Percentiles rank a stretch among this genome's conserved stretches.
Conservation (phyloP, 2,329 filamentous ascomycete species). For the Cytospora piceae region DNA sequence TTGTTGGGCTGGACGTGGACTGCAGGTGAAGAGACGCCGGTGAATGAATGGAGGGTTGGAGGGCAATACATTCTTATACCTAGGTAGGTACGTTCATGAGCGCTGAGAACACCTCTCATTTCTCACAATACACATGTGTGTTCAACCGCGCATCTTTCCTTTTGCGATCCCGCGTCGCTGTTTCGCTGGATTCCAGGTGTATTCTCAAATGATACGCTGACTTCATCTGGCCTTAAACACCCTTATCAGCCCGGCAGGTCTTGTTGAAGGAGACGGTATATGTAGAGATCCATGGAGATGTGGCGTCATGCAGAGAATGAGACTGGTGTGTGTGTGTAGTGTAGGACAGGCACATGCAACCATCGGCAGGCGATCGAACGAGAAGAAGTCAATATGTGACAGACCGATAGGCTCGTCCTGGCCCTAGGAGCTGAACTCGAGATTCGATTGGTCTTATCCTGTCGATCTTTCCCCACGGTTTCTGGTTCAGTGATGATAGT, state of each 20-base stretch:
- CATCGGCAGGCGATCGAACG: not conserved
- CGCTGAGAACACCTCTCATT: not conserved
- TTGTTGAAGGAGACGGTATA: too few relatives aligned
- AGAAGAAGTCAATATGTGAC: not conserved
- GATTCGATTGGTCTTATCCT: not conserved
- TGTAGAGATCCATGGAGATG: too few relatives aligned
- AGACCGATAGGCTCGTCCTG: not conserved
- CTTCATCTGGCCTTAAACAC: not conserved
- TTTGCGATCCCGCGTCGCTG: not conserved
- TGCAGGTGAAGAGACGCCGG: not conserved
- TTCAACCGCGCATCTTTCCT: not conserved
- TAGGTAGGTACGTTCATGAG: too few relatives aligned
- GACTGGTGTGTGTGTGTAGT: too few relatives aligned
- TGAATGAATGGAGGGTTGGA: not conserved
- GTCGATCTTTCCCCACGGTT: not conserved
- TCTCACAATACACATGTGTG: not conserved
- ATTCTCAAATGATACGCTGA: not conserved
- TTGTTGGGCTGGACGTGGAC: not conserved
- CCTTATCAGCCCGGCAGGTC: too few relatives aligned
- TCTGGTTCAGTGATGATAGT: too few relatives aligned
- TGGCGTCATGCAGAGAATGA: not conserved
- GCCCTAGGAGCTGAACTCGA: not conserved
- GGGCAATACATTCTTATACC: not conserved
- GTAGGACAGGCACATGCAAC: too few relatives aligned
- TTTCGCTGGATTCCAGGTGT: not conserved